These are phyloP conservation scores for Perkinsus chesapeaki DNA, from an alignment of 169 alveolate species.

Conservation along the genomic window DNA sequence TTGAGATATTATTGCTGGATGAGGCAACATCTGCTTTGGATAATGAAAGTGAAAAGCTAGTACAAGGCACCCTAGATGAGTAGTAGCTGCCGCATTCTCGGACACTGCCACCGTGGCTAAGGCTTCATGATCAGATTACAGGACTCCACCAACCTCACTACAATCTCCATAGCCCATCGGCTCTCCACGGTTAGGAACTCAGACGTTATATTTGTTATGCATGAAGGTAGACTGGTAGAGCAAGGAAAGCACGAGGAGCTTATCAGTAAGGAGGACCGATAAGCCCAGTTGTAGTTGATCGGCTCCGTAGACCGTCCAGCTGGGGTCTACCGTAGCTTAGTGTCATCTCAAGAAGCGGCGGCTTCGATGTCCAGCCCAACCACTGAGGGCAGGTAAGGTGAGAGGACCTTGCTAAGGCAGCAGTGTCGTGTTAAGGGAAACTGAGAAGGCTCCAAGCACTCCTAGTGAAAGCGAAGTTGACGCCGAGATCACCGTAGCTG, in stretches of 20 bases:
- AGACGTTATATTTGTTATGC: slow-evolving; percentile 44
- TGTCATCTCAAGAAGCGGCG: too few relatives aligned
- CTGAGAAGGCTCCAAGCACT: too few relatives aligned
- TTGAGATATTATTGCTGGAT: slow-evolving; percentile 56
- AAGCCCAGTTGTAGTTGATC: background rate
- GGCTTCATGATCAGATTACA: background rate
- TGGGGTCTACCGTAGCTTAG: too few relatives aligned
- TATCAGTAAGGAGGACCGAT: background rate
- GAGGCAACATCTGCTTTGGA: slow-evolving; percentile 73
- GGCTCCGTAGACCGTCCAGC: too few relatives aligned
- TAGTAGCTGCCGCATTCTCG: background rate
- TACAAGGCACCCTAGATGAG: background rate
- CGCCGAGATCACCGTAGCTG: background rate
- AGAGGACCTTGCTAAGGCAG: too few relatives aligned
- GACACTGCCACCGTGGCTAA: background rate
- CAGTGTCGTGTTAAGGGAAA: too few relatives aligned
- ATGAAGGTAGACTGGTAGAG: slow-evolving; percentile 58
- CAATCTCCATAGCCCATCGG: slow-evolving; percentile 46
- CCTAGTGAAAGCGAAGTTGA: too few relatives aligned
- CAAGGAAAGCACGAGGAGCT: slow-evolving; percentile 58
- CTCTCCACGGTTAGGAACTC: slow-evolving; percentile 37
- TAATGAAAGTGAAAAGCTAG: background rate
- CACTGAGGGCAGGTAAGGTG: too few relatives aligned
- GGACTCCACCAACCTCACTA: slow-evolving; percentile 9
- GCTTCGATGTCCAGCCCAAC: too few relatives aligned